Evolutionary conservation across 257 asterid genomes (phyloP).

Genomic region (Linderniella brevidens): DNA sequence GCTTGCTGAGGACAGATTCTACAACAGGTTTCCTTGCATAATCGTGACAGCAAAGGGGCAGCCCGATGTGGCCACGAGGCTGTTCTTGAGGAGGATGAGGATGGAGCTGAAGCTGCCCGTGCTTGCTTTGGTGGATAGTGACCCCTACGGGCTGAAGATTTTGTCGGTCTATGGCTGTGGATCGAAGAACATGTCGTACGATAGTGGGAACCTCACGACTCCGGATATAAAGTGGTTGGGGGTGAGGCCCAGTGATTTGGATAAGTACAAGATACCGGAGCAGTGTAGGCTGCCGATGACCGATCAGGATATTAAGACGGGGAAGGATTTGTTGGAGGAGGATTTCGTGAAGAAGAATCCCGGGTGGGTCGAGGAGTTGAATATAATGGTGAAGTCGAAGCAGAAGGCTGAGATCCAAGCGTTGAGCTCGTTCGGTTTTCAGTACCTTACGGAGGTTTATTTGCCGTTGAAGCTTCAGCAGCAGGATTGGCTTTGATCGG

Average conservation of each 20-base stretch:
- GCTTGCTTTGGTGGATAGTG: constrained; percentile 71
- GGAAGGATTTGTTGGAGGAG: constrained; percentile 79
- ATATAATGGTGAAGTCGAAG: constrained; percentile 76
- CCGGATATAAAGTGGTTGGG: constrained; percentile 94
- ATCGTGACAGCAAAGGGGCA: constrained; percentile 80
- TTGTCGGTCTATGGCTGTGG: constrained; percentile 76
- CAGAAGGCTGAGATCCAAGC: constrained; percentile 97
- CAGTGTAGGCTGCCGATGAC: constrained; percentile 87
- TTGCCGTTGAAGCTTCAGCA: constrained; percentile 82
- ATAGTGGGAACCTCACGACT: constrained; percentile 65
- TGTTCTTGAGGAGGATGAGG: constrained; percentile 74
- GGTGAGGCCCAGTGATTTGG: constrained; percentile 69
- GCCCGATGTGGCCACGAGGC: constrained; percentile 72
- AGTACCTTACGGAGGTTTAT: constrained; percentile 81
- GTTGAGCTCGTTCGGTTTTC: constrained; percentile 80
- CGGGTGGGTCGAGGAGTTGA: constrained; percentile 88
- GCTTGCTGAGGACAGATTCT: constrained; percentile 66
- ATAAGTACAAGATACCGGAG: constrained; percentile 72
- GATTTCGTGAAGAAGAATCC: constrained; percentile 93
- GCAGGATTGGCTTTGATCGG: constrained; percentile 64
- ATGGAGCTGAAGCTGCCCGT: constrained; percentile 75
- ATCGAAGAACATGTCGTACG: constrained; percentile 88
- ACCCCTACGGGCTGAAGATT: constrained; percentile 74
- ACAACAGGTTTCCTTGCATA: constrained; percentile 71
- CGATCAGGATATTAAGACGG: constrained; percentile 76